Evolutionary conservation across 257 asterid genomes (phyloP), one percentile per base, ranked within the genome.

Genomic region (Thymus mandschuricus): DNA sequence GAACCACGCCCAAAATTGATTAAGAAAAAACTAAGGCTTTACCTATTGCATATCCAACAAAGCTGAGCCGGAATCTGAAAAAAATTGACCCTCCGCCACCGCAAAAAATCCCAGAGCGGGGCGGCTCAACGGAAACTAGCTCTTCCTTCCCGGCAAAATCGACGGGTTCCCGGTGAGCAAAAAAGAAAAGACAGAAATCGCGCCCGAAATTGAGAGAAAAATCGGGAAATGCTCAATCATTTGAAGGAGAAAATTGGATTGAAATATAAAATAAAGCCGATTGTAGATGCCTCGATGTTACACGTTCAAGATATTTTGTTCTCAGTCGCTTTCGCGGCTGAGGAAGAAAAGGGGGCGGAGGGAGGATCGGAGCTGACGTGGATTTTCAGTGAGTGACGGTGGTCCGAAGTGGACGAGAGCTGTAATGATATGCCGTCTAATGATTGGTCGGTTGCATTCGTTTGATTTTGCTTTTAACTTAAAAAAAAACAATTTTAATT

Each of bases 1-100:
- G 30, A 66, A 41, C 21, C 49, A 51, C 56, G 12, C 54, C 35
- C 9, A 13, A n/a, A 50, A 65, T 21, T n/a, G 33, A 48, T 27
- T 12, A 40, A 7, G n/a, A 43, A 30, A 3, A 43, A 58, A 64
- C 63, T 77, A 81, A 78, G 85, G 85, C 71, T 77, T 81, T 72
- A 81, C 85, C 81, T 81, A 74, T 75, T 29, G 79, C 82, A 78
- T 81, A 51, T 71, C 77, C 73, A 50, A 64, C 55, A 7, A 13
- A 71, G 74, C 81, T 67, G 73, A 74, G 64, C 10, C 52, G 50
- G 68, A 63, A 64, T 69, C 41, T 28, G 66, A 27, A 48, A 3
- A 50, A 68, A 30, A 67, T 57, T 21, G 48, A 70, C 48, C 59
- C 58, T 33, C 12, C 60, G 11, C 44, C 81, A 67, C 77, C 69